phyloP scores from a whole-genome alignment of 495 filamentous ascomycete species.

The Tuber calosporum region DNA sequence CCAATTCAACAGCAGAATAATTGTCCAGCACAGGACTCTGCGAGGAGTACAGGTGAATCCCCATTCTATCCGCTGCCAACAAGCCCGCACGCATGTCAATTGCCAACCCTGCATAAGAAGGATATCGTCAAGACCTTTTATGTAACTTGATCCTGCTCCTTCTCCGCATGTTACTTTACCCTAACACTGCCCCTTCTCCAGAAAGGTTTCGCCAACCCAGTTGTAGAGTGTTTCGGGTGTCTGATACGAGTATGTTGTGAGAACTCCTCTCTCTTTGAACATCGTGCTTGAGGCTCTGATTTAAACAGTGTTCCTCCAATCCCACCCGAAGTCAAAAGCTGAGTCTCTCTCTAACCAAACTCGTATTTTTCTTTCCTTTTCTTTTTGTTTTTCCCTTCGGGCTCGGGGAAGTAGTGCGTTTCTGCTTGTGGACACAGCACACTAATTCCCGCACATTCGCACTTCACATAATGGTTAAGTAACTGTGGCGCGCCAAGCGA shows the following conservation, averaged over 20 bases:
- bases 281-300: background rate
- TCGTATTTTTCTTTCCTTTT: background rate
- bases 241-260: background rate
- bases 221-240: background rate
- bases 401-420: background rate
- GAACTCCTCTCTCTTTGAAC: background rate
- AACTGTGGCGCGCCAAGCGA: background rate
- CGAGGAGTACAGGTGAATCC: background rate
- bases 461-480: background rate
- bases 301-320: background rate
- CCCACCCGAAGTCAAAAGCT: background rate
- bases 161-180: background rate
- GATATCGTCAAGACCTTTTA: background rate
- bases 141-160: background rate
- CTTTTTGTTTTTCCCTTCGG: background rate
- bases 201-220: background rate
- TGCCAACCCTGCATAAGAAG: background rate
- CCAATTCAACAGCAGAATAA: background rate
- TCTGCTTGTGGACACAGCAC: background rate
- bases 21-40: background rate
- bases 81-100: background rate
- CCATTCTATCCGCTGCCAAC: background rate
- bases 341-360: background rate
- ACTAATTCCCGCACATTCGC: background rate
- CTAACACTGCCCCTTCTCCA: background rate